A percentile compares a stretch with the other conserved stretches of the same genome.
These are phyloP conservation scores for Diplocarpon mali DNA, from an alignment of 2,329 filamentous ascomycete species.

Conservation along the genomic window DNA sequence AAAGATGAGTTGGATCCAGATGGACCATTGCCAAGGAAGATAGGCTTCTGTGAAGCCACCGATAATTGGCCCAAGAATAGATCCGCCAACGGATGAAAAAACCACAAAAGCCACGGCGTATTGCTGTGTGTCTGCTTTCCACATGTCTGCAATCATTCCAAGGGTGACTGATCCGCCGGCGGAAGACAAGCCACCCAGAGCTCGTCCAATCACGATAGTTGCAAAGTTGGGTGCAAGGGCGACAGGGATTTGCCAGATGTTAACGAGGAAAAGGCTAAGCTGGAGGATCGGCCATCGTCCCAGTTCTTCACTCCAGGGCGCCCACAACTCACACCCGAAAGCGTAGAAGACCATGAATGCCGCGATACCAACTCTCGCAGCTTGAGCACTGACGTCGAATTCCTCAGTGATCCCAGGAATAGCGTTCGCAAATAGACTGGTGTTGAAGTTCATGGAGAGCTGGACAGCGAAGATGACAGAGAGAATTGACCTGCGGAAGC, in stretches of 20 bases:
- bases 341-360: slow-evolving; percentile 72
- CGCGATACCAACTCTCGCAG: slow-evolving; percentile 61
- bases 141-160: slow-evolving; percentile 66
- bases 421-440: slow-evolving; percentile 61
- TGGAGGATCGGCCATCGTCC: slow-evolving; percentile 69
- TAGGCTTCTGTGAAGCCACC: slow-evolving; percentile 63
- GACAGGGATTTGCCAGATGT: slow-evolving; percentile 64
- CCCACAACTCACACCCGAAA: slow-evolving; percentile 82
- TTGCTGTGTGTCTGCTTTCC: slow-evolving; percentile 59
- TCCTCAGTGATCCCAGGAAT: slow-evolving; percentile 53
- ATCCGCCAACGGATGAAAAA: slow-evolving; percentile 70
- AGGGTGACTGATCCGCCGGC: slow-evolving; percentile 64
- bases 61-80: slow-evolving; percentile 66
- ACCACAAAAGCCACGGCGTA: slow-evolving; percentile 68
- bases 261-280: slow-evolving; percentile 61
- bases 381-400: slow-evolving; percentile 57
- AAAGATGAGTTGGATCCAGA: slow-evolving; percentile 79
- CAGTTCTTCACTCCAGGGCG: slow-evolving; percentile 76
- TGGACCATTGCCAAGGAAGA: slow-evolving; percentile 62
- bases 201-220: slow-evolving; percentile 57
- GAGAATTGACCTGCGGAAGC: slow-evolving; percentile 39
- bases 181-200: slow-evolving; percentile 58
- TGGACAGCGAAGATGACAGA: slow-evolving; percentile 65
- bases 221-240: slow-evolving; percentile 64
- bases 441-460: slow-evolving; percentile 72